Evolutionary conservation across 306 rosid genomes (phyloP), one percentile per base, ranked within the genome.

Genomic region (Cyclanthera cordifolia): DNA sequence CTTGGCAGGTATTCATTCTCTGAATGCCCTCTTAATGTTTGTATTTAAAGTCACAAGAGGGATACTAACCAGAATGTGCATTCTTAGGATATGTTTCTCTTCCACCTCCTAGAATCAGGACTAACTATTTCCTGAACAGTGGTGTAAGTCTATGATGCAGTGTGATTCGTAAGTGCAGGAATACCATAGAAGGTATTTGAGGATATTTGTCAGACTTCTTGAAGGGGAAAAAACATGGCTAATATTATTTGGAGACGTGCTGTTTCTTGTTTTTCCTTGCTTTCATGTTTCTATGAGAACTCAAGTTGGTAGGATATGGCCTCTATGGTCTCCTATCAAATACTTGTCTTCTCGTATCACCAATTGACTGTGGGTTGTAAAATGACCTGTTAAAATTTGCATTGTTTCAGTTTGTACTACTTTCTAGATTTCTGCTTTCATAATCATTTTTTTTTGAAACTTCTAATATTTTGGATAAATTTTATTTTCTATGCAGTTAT

Each of bases 401-500:
- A 21, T n/a, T 45, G 20, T 43, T 60, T 41, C 53, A 6, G 34
- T 43, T 64, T 43, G n/a, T 64, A 4, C 53, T 43, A 43, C 34
- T 14, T 41, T 23, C 34, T 43, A 64, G 11, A 43, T 41, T 64
- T 64, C 27, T 64, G 69, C 69, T 21, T 37, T 64, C 69, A 13
- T 7, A 48, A 23, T 65, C 37, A 7, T 65, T 21, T 45, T 16
- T 2, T 8, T 20, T 49, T 0, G 57, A 68, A 49, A 50, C 28
- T 49, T 68, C 11, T 28, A 30, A 19, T 46, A 3, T 46, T 46
- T 68, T 28, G 19, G n/a, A 30, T n/a, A n/a, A n/a, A n/a, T n/a
- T 49, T 12, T 6, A 0, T 68, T 50, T 67, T 77, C 69, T 67
- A 54, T 82, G 86, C 86, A 92, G 97, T 84, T 92, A 89, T 85